phyloP scores from a whole-genome alignment of 2,329 filamentous ascomycete genomes.

The Neurospora sp. region DNA sequence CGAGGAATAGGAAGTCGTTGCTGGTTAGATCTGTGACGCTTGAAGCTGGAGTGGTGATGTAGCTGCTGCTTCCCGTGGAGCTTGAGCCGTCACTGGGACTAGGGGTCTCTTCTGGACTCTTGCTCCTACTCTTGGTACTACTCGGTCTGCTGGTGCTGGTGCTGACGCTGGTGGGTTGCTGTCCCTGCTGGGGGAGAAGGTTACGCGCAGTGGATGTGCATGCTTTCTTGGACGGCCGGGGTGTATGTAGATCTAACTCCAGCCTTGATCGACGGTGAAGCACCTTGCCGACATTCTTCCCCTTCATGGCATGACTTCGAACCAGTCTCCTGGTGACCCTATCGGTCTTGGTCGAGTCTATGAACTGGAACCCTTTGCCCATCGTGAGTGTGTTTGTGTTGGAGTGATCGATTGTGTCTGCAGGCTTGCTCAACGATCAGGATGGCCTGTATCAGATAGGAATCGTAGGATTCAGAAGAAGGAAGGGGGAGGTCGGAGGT shows the following conservation, averaged over 20 bases:
- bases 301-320: constrained; percentile 6
- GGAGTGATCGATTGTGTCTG: neutral
- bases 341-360: constrained; percentile 3
- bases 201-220: neutral
- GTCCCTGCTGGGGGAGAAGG: neutral
- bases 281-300: constrained; percentile 5
- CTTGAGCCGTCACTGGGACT: neutral
- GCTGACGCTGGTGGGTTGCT: neutral
- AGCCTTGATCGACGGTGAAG: constrained; percentile 4
- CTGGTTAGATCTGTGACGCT: neutral
- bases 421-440: neutral
- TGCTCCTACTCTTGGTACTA: neutral
- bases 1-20: neutral
- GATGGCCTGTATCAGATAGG: neutral
- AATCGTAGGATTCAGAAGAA: neutral
- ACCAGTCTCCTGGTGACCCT: constrained; percentile 1
- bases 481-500: neutral
- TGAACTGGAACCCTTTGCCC: neutral
- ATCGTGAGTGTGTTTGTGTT: neutral
- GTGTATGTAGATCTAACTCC: neutral
- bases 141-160: neutral
- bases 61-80: neutral
- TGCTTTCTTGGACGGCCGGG: neutral
- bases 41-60: neutral
- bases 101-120: neutral